These are phyloP conservation scores for Lotmaria passim DNA, from an alignment of 208 protist species.

Conservation along the genomic window DNA sequence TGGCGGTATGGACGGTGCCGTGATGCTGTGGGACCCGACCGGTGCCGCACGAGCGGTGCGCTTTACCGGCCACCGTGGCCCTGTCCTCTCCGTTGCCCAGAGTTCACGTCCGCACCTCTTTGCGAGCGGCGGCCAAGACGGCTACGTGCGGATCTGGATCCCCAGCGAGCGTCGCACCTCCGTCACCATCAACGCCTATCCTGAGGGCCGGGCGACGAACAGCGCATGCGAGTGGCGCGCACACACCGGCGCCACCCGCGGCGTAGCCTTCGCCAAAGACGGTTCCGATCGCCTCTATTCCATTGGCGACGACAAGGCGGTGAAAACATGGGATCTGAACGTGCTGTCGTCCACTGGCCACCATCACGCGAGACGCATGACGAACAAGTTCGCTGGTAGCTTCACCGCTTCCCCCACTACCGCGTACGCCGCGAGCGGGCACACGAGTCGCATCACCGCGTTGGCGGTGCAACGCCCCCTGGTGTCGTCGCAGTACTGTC, in stretches of 20 bases:
- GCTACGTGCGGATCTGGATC: constrained; percentile 85
- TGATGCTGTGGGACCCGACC: constrained; percentile 88
- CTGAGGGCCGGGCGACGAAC: constrained; percentile 3
- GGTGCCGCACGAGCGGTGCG: constrained; percentile 77
- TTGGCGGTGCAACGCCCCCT: constrained; percentile 54
- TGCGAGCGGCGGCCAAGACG: constrained; percentile 81
- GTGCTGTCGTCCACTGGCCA: constrained; percentile 22
- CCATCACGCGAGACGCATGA: constrained; percentile 2
- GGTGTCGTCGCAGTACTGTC: constrained; percentile 24
- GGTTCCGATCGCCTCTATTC: constrained; percentile 73
- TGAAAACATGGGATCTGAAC: constrained; percentile 85
- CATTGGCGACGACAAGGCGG: constrained; percentile 81
- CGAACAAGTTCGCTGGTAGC: constrained; percentile 59
- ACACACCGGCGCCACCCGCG: constrained; percentile 75
- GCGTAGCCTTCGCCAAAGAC: constrained; percentile 71
- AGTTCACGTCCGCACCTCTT: constrained; percentile 61
- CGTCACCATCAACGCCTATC: constrained; percentile 26
- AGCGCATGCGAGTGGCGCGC: constrained; percentile 43
- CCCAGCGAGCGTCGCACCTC: constrained; percentile 51
- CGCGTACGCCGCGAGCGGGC: constrained; percentile 25
- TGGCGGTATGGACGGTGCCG: constrained; percentile 68
- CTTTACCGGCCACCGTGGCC: constrained; percentile 74
- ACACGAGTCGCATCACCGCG: constrained; percentile 88
- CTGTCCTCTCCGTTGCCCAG: constrained; percentile 66
- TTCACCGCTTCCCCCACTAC: constrained; percentile 28